These are phyloP conservation scores for Boletus pseudo-olivaceus DNA, from an alignment of 768 basidiomycete genomes.

Conservation along the genomic window DNA sequence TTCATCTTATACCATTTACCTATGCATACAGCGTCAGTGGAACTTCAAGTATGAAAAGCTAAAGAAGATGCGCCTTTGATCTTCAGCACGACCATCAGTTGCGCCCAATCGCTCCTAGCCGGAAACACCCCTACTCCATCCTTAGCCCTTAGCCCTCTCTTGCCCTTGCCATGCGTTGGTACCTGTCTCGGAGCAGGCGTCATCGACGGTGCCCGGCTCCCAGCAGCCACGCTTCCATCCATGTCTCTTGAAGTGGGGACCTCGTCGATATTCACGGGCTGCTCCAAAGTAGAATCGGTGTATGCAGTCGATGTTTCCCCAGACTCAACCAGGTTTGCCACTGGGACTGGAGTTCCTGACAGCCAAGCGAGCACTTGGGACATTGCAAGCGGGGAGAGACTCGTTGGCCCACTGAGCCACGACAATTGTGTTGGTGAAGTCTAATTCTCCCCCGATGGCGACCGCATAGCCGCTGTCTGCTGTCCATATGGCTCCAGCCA, in stretches of 20 bases:
- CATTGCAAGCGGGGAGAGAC: too few relatives aligned
- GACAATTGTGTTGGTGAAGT: too few relatives aligned
- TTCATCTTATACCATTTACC: conserved; percentile 79
- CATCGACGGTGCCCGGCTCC: conserved; percentile 46
- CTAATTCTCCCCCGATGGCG: too few relatives aligned
- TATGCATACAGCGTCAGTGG: neutral
- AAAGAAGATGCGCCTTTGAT: conserved; percentile 52
- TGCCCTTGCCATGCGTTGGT: conserved; percentile 9
- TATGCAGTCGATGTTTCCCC: too few relatives aligned
- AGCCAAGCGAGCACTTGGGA: too few relatives aligned
- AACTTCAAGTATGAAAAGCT: neutral
- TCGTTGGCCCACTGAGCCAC: too few relatives aligned
- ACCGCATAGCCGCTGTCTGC: too few relatives aligned
- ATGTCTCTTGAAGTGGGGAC: conserved; percentile 43
- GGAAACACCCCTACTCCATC: conserved; percentile 76
- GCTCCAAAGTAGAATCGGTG: conserved; percentile 17
- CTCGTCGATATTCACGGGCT: conserved; percentile 32
- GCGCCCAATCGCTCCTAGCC: conserved; percentile 66
- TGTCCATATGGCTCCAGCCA: too few relatives aligned
- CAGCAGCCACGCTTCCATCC: conserved; percentile 39
- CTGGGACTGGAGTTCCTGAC: too few relatives aligned
- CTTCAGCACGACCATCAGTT: conserved; percentile 68
- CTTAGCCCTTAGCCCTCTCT: conserved; percentile 52
- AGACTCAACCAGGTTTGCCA: too few relatives aligned
- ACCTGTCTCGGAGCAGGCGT: conserved; percentile 32